Evolutionary conservation across 1,284 basidiomycete genomes (phyloP).

Genomic region (Ceratobasidium sp.): DNA sequence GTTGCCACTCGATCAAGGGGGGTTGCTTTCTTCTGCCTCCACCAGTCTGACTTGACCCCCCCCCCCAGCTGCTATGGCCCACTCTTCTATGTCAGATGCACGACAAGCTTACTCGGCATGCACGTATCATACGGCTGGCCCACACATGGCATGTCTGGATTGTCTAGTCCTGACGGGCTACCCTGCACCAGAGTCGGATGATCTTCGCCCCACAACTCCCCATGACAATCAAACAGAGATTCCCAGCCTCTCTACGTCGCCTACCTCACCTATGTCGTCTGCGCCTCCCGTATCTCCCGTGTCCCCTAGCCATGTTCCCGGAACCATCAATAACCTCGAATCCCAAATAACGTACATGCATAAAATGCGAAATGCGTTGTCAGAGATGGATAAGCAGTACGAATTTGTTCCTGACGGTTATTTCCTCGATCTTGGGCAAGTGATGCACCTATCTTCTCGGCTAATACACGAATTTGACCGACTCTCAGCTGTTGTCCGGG

Average conservation of each 20-base stretch:
- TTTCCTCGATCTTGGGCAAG: background rate
- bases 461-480: background rate
- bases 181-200: background rate
- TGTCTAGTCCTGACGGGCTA: constrained; percentile 5
- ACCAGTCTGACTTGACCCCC: no score
- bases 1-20: no score
- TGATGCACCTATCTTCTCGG: background rate
- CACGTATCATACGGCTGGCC: background rate
- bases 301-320: background rate
- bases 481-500: constrained; percentile 35
- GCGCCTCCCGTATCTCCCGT: constrained; percentile 67
- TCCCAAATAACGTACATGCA: background rate
- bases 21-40: no score
- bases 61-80: background rate
- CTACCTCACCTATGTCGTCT: background rate
- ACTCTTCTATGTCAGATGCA: background rate
- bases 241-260: background rate
- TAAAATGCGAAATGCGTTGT: background rate
- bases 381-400: background rate
- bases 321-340: background rate
- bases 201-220: no score
- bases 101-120: background rate
- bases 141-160: constrained; percentile 1
- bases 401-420: constrained; percentile 1
- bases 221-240: no score